Evolutionary conservation across 306 rosid species (phyloP).

Genomic region (Vicia sativa): DNA sequence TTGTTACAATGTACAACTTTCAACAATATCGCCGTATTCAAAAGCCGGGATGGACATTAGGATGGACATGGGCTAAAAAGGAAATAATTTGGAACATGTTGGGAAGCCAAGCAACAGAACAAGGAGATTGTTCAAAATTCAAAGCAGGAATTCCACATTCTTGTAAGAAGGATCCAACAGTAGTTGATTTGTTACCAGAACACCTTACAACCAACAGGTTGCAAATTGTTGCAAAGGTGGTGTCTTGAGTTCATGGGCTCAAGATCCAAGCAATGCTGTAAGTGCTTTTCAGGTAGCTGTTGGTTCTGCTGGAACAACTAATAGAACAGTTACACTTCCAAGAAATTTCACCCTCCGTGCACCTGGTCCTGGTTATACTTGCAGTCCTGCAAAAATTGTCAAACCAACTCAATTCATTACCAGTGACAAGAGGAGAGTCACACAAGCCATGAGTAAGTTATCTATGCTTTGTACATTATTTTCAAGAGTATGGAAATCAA

Average conservation of each 20-base stretch:
- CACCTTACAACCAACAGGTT: conserved; percentile 91
- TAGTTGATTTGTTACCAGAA: conserved; percentile 90
- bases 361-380: conserved; percentile 90
- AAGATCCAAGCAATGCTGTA: conserved; percentile 70
- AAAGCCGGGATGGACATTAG: conserved; percentile 88
- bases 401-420: conserved; percentile 63
- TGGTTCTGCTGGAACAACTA: conserved; percentile 88
- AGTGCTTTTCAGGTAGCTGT: conserved; percentile 90
- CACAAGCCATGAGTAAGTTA: conserved; percentile 92
- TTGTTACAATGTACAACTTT: conserved; percentile 90
- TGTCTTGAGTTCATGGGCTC: conserved; percentile 76
- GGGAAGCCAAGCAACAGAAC: conserved; percentile 90
- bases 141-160: conserved; percentile 82
- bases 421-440: conserved; percentile 72
- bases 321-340: conserved; percentile 78
- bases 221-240: conserved; percentile 98
- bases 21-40: conserved; percentile 92
- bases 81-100: conserved; percentile 96
- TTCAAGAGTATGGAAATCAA: background rate
- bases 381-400: conserved; percentile 77
- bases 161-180: conserved; percentile 78
- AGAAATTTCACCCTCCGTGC: conserved; percentile 81
- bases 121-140: conserved; percentile 92
- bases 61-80: conserved; percentile 98
- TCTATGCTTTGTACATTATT: conserved; percentile 14